Conservation (phyloP, 192 early-diverging fungal genomes). For the Glomus cerebriforme region DNA sequence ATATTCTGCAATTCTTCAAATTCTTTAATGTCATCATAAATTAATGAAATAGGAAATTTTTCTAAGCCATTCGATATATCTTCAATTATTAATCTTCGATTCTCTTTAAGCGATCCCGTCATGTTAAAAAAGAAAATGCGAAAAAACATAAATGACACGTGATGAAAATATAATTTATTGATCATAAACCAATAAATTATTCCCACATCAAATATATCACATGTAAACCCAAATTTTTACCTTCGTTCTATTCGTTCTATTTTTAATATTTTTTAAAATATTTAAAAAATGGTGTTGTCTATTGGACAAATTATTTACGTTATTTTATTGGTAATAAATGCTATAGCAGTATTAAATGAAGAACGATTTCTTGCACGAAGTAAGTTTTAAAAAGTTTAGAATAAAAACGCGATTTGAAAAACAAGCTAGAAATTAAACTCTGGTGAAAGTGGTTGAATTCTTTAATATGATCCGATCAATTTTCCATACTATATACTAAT, state of each 20-base stretch:
- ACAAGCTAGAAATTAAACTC: too few species aligned
- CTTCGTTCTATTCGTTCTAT: background rate
- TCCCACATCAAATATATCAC: background rate
- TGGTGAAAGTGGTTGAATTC: too few species aligned
- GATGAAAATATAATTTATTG: background rate
- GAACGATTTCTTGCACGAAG: conserved; percentile 87
- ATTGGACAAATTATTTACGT: conserved; percentile 80
- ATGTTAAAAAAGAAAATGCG: background rate
- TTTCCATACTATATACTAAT: background rate
- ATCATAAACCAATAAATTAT: background rate
- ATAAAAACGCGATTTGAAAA: background rate
- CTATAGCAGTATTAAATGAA: conserved; percentile 84
- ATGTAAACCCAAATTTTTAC: background rate
- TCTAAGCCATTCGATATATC: conserved; percentile 23
- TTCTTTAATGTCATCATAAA: conserved; percentile 22
- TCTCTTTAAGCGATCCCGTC: background rate
- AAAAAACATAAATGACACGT: background rate
- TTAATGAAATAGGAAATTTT: conserved; percentile 9
- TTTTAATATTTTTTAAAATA: background rate
- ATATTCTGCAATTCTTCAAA: background rate
- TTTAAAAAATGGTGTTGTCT: conserved; percentile 54
- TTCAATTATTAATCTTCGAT: conserved; percentile 5
- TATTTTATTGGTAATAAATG: conserved; percentile 76
- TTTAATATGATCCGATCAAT: too few species aligned
- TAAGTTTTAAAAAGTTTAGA: conserved; percentile 48